A percentile compares a stretch with the other conserved stretches of the same genome.
Evolutionary conservation across 176 grass and related monocot genomes (phyloP).

Genomic region (Oryza officinalis): DNA sequence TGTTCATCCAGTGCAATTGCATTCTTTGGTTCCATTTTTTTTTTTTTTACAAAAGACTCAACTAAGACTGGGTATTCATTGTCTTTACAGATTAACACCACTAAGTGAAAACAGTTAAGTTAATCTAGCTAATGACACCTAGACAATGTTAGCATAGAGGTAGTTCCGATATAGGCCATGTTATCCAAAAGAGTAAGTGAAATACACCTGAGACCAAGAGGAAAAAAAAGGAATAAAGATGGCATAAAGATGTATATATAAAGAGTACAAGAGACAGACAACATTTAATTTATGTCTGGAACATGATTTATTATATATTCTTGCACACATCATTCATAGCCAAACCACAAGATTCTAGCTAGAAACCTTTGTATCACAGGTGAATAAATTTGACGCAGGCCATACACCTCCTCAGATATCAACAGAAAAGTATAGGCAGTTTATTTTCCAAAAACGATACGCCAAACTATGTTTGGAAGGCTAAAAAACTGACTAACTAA

Average conservation of each 20-base stretch:
- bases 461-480: background rate
- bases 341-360: background rate
- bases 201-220: slow-evolving; percentile 41
- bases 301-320: slow-evolving; percentile 14
- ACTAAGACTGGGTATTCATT: slow-evolving; percentile 32
- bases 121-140: slow-evolving; percentile 42
- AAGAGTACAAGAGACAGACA: background rate
- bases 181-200: slow-evolving; percentile 37
- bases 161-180: slow-evolving; percentile 23
- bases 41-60: slow-evolving; percentile 40
- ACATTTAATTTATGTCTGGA: background rate
- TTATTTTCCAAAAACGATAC: background rate
- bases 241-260: slow-evolving; percentile 26
- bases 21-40: slow-evolving; percentile 65
- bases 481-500: background rate
- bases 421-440: background rate
- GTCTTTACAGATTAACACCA: slow-evolving; percentile 45
- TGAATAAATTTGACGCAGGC: background rate
- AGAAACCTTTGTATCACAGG: background rate
- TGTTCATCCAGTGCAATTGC: slow-evolving; percentile 48
- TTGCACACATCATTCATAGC: slow-evolving; percentile 12
- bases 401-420: background rate
- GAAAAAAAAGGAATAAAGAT: slow-evolving; percentile 23
- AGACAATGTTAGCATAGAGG: slow-evolving; percentile 28
- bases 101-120: slow-evolving; percentile 23